phyloP scores from a whole-genome alignment of 2,329 filamentous ascomycete genomes.

The Epichloe glyceriae region DNA sequence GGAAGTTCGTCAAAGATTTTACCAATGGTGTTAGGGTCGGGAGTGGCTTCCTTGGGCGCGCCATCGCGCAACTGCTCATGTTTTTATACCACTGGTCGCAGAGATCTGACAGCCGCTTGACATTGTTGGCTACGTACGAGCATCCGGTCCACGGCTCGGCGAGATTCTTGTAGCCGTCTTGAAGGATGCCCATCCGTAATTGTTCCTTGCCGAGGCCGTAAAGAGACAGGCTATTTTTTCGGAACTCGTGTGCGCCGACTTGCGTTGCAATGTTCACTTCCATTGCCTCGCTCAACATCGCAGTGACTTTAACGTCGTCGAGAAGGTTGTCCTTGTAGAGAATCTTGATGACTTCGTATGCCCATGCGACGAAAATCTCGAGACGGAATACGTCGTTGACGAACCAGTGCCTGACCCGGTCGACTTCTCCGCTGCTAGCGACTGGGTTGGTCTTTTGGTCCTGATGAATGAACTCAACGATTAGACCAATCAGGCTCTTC shows the following conservation, averaged over 20 bases:
- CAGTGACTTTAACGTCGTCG: slow-evolving; percentile 39
- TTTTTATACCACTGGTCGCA: slow-evolving; percentile 41
- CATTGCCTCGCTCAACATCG: slow-evolving; percentile 54
- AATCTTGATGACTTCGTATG: slow-evolving; percentile 62
- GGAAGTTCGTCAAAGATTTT: slow-evolving; percentile 36
- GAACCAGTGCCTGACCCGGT: slow-evolving; percentile 78
- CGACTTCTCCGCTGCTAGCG: slow-evolving; percentile 54
- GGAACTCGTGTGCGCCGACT: slow-evolving; percentile 53
- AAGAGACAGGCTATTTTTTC: slow-evolving; percentile 50
- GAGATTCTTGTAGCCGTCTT: slow-evolving; percentile 52
- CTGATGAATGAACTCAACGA: slow-evolving; percentile 64
- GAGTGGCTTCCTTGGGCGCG: slow-evolving; percentile 19
- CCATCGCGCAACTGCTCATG: slow-evolving; percentile 22
- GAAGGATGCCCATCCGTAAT: slow-evolving; percentile 51
- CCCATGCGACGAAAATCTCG: slow-evolving; percentile 66
- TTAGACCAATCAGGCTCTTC: slow-evolving; percentile 58
- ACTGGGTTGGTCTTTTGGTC: slow-evolving; percentile 59
- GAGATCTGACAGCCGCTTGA: slow-evolving; percentile 46
- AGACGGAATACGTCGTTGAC: slow-evolving; percentile 60
- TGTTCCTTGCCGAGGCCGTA: slow-evolving; percentile 64
- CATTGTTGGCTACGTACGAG: slow-evolving; percentile 46
- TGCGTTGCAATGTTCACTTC: slow-evolving; percentile 47
- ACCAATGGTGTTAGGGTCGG: slow-evolving; percentile 28
- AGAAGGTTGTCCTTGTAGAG: slow-evolving; percentile 49
- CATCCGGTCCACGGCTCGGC: slow-evolving; percentile 80